Base-by-base conservation (phyloP, 2,329 filamentous ascomycete genomes). In the Clonostachys solani region DNA sequence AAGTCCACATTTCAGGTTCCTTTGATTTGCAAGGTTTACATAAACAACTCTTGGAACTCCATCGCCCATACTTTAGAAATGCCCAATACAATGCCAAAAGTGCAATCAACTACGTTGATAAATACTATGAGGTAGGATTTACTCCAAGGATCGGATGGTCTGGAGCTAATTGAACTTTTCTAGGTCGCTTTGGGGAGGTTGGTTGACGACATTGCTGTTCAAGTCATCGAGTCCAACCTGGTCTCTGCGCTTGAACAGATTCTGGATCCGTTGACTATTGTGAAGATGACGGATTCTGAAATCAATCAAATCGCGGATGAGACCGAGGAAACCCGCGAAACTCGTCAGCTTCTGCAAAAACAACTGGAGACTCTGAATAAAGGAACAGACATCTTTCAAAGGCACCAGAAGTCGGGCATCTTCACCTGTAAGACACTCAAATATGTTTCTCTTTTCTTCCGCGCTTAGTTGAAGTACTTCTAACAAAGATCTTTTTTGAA, bases 41-140 rank as follows among this genome's bases (percentile, higher is more conserved):
- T 3, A 51, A 50, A 5, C 7, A 40, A 8, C 15, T 12, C 56
- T 18, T 53, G 2, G 33, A 46, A 15, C 19, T 40, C 36, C 48
- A 40, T 43, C 60, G 61, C 15, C 71, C 70, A 44, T 67, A 63
- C 1, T 67, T 62, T 0, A 54, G 63, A 48, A 53, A 55, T 56
- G 55, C 61, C 17, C 51, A 51, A 5, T 62, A 57, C 50, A 57
- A 56, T 34, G 58, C 58, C 49, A 54, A 56, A 16, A 53, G 61
- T 45, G 62, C 62, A 40, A 49, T 67, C 12, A 63, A 67, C 47
- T 60, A 54, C 44, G 61, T 66, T 60, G 51, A 61, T 46, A 66
- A 66, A 18, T 69, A 65, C 51, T 70, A 68, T 50, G 61, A 69
- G 57, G 45, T 43, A 15, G 8, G 12, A 38, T 38, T 38, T 18